A percentile compares a stretch with the other conserved stretches of the same genome.
Evolutionary conservation across 345 rosid genomes (phyloP).

Genomic region (Salix koriyanagi): DNA sequence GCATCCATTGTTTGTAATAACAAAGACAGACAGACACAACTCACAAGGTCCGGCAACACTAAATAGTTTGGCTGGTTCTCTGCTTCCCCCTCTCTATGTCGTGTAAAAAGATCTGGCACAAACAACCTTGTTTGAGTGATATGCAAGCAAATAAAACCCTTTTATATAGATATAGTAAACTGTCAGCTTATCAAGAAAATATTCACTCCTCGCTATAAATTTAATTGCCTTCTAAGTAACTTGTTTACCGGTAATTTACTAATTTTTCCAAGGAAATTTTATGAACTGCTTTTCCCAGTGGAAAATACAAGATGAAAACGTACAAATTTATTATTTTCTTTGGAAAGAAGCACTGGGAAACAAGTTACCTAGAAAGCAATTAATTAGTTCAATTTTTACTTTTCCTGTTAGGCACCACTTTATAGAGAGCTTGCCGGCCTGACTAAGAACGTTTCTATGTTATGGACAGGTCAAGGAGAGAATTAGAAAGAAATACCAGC

Average conservation of each 20-base stretch:
- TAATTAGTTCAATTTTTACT: neutral
- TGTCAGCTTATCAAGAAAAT: neutral
- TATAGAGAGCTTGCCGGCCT: neutral
- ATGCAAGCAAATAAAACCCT: neutral
- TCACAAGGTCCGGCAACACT: too few species aligned
- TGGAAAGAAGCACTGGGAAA: neutral
- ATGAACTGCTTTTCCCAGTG: neutral
- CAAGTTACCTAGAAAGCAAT: neutral
- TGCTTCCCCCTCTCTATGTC: too few species aligned
- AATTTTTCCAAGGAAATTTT: neutral
- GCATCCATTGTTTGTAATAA: conserved; percentile 16
- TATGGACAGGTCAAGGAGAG: neutral
- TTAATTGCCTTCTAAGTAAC: neutral
- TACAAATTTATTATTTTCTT: neutral
- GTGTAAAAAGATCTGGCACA: neutral
- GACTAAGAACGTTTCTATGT: neutral
- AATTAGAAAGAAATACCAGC: neutral
- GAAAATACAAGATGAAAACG: neutral
- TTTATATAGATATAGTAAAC: neutral
- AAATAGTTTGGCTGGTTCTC: neutral
- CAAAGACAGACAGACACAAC: neutral
- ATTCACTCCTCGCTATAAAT: neutral
- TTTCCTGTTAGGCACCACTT: neutral
- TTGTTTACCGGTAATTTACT: neutral
- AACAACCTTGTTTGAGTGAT: neutral